Percentiles rank a stretch among this genome's conserved stretches.
These are phyloP conservation scores for Daphne laureola DNA, from an alignment of 441 rosid species.

Conservation along the genomic window DNA sequence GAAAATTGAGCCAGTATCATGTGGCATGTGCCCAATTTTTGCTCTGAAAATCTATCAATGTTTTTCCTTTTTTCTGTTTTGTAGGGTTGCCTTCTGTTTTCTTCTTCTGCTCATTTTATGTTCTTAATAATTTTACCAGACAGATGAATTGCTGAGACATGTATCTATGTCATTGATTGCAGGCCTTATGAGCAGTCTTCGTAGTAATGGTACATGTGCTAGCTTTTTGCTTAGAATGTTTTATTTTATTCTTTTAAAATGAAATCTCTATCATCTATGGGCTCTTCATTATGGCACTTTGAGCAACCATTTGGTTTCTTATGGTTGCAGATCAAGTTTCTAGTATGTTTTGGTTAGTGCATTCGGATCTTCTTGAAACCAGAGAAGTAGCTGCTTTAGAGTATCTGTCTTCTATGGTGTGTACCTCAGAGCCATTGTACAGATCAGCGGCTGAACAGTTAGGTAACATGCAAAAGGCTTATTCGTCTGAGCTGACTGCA, in stretches of 20 bases:
- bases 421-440: conserved; percentile 47
- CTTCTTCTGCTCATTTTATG: background rate
- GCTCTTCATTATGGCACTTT: background rate
- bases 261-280: conserved; percentile 2
- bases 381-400: conserved; percentile 56
- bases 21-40: too few relatives aligned
- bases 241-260: background rate
- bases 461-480: conserved; percentile 39
- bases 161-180: conserved; percentile 60
- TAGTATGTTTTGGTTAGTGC: conserved; percentile 63
- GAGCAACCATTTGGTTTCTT: conserved; percentile 2
- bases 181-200: conserved; percentile 57
- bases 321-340: conserved; percentile 53
- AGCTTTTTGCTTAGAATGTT: conserved; percentile 3
- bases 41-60: too few relatives aligned
- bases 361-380: conserved; percentile 66
- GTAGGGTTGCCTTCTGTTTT: background rate
- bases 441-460: conserved; percentile 31
- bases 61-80: background rate
- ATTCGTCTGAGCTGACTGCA: conserved; percentile 38
- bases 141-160: conserved; percentile 61
- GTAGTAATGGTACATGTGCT: conserved; percentile 57
- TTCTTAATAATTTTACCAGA: conserved; percentile 24
- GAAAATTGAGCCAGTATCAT: too few relatives aligned
- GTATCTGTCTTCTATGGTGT: conserved; percentile 73